phyloP scores from a whole-genome alignment of 1,139 yeast species.

The Candida gigantensis region DNA sequence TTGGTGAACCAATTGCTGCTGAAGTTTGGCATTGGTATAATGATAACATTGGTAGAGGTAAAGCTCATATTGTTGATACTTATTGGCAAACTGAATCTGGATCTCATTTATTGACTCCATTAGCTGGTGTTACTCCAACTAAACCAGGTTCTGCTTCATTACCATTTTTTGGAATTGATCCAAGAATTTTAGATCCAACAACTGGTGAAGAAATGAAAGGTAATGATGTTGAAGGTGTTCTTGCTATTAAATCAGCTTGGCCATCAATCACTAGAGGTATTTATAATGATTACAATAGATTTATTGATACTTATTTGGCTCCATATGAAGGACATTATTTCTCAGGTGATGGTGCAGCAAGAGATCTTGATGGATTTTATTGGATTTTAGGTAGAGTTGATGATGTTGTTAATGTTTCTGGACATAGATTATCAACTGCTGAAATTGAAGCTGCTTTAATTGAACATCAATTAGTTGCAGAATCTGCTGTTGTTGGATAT shows the following conservation, averaged over 20 bases:
- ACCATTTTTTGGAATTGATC: slow-evolving; percentile 75
- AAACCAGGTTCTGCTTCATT: slow-evolving; percentile 80
- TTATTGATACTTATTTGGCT: slow-evolving; percentile 67
- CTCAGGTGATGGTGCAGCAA: slow-evolving; percentile 83
- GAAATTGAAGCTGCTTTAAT: slow-evolving; percentile 80
- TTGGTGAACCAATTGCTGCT: slow-evolving; percentile 91
- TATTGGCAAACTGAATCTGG: slow-evolving; percentile 89
- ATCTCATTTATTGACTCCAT: slow-evolving; percentile 68
- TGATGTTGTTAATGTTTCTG: slow-evolving; percentile 80
- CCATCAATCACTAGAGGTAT: slow-evolving; percentile 80
- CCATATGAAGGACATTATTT: slow-evolving; percentile 72
- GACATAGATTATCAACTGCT: slow-evolving; percentile 79
- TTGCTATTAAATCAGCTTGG: slow-evolving; percentile 72
- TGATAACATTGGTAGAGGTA: slow-evolving; percentile 71
- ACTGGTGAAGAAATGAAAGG: slow-evolving; percentile 65
- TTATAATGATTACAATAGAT: slow-evolving; percentile 68
- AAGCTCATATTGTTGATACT: slow-evolving; percentile 76
- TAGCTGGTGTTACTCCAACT: slow-evolving; percentile 73
- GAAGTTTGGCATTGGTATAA: slow-evolving; percentile 95
- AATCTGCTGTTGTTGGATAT: slow-evolving; percentile 79
- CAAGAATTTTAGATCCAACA: slow-evolving; percentile 70
- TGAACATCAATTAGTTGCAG: slow-evolving; percentile 70
- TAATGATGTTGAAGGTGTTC: slow-evolving; percentile 71
- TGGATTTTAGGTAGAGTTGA: slow-evolving; percentile 85
- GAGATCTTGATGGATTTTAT: slow-evolving; percentile 73